Base-by-base conservation (phyloP, 2,329 filamentous ascomycete genomes). In the Boeremia exigua region DNA sequence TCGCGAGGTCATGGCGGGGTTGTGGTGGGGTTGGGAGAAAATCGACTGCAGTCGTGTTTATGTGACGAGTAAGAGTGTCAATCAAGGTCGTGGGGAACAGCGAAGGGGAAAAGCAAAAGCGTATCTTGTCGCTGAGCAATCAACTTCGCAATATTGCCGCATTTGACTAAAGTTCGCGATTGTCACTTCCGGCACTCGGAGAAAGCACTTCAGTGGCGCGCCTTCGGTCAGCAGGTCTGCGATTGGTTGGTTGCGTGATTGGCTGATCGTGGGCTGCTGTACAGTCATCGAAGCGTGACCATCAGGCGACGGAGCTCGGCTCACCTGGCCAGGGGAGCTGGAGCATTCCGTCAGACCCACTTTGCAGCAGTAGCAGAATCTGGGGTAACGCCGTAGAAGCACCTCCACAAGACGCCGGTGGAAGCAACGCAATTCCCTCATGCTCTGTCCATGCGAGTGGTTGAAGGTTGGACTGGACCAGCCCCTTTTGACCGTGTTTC, bases 1-100 rank as follows among this genome's bases (percentile, higher is more conserved):
- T 75, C 88, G 86, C 58, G 75, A 52, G 50, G 73, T 58, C 65
- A 74, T 71, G 42, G 48, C 33, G 44, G 47, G 53, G 53, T 27
- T 3, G 30, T 10, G 10, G 30, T 3, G 14, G 30, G 30, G 30
- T 14, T 36, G 54, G 17, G 37, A 42, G 47, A 51, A 47, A 56
- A 37, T 28, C 15, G 37, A n/a, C 25, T 42, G 53, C 28, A 19
- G 39, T 28, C 12, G 42, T 19, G 30, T 37, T 15, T 38, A 44
- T 32, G 19, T 14, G 38, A 33, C 17, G 48, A 40, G 27, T 14
- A 29, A 15, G 38, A 52, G 40, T 6, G 36, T 50, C 47, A 56
- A 25, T 45, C 9, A 12, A 19, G 19, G 42, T 55, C 14, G 42
- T 43, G 23, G 30, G 43, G 36, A 11, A 19, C 19, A 27, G 33